Evolutionary conservation across 2,329 filamentous ascomycete species (phyloP), one percentile per base, ranked within the genome.

Genomic region (Trichophaea hybrida): DNA sequence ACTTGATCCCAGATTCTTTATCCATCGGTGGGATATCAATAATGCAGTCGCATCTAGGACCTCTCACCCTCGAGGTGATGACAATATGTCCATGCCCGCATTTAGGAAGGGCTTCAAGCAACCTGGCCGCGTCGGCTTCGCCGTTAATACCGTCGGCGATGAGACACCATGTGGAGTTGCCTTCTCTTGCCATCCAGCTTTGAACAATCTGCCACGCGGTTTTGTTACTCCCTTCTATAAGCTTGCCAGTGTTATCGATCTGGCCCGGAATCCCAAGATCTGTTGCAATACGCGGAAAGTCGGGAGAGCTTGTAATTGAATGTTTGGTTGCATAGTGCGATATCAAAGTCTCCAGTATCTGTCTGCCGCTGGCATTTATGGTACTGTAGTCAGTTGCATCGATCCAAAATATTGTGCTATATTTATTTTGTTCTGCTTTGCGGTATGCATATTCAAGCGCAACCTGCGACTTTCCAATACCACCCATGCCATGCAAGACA

Each of bases 381-480:
- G 60, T 55, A 6, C 56, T 38, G 34, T 66, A 61, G 8, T 35
- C 64, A 2, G 48, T 60, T 7, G 65, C 65, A 24, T 64, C 49
- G 7, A 69, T 32, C 66, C 66, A 69, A 61, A 69, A 68, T 10
- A 69, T 51, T 3, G 68, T 63, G 31, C 60, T 59, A 46, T 67
- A 69, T 24, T 3, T 24, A 3, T 24, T 24, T 1, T 62, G 46
- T 2, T 57, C 24, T 10, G 57, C 51, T 15, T 64, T 8, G 32
- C 59, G 46, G 48, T 64, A 64, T 12, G 61, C 63, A 50, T 65
- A 69, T 60, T 68, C 61, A 5, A 58, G 52, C 10, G 64, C 64
- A 49, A 68, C 62, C 49, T 69, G 59, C 7, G 66, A 67, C 57
- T 69, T 69, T 6, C 68, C 68, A 50, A 69, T 64, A 6, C 68